Percentiles rank a stretch among this genome's conserved stretches.
phyloP scores from a whole-genome alignment of 2,329 filamentous ascomycete genomes.

The Aspergillus arachidicola region DNA sequence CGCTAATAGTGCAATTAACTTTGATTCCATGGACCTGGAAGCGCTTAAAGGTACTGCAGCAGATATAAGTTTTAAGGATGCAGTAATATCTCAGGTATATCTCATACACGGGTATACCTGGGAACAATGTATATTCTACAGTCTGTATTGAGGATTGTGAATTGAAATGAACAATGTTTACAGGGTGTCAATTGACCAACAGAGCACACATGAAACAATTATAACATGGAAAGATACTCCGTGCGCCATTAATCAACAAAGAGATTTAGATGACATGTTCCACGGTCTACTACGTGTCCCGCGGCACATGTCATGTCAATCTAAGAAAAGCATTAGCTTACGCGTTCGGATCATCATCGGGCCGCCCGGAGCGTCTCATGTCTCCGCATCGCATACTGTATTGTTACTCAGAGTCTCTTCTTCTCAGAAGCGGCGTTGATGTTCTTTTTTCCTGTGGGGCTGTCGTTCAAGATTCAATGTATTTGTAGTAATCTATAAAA shows the following conservation, averaged over 20 bases:
- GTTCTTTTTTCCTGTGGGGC: constrained; percentile 27
- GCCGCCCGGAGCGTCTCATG: constrained; percentile 32
- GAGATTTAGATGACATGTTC: not conserved
- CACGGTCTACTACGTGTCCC: not conserved
- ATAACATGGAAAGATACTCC: not conserved
- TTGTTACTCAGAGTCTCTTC: not conserved
- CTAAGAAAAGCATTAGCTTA: constrained; percentile 12
- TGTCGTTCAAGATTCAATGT: constrained; percentile 14
- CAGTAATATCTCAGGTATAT: too few species aligned
- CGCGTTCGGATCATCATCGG: constrained; percentile 37
- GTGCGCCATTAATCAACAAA: not conserved
- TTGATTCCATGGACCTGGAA: too few species aligned
- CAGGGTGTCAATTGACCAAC: not conserved
- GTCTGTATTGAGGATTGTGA: not conserved
- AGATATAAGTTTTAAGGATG: too few species aligned
- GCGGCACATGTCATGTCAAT: not conserved
- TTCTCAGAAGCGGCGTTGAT: constrained; percentile 12
- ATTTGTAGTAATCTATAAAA: constrained; percentile 2
- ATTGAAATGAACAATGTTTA: not conserved
- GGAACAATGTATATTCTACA: not conserved
- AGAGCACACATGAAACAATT: not conserved
- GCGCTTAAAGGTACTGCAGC: too few species aligned
- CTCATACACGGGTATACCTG: too few species aligned
- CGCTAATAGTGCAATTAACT: too few species aligned
- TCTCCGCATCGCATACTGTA: constrained; percentile 27